phyloP scores from a whole-genome alignment of 2,329 filamentous ascomycete species.

The Pseudogymnoascus sp. region DNA sequence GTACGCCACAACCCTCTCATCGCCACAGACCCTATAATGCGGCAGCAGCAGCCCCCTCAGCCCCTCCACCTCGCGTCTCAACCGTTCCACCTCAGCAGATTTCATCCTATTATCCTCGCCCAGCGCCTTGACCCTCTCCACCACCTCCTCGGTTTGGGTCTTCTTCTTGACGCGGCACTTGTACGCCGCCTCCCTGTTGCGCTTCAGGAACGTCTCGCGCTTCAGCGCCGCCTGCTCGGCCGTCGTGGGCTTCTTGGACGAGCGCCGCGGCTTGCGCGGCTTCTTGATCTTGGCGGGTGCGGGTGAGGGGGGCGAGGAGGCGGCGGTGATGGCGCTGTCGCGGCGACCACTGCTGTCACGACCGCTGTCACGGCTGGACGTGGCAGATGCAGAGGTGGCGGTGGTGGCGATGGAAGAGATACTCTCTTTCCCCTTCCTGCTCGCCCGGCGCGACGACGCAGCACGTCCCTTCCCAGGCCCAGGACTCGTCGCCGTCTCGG shows the following conservation, averaged over 20 bases:
- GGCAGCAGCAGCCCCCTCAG: not conserved
- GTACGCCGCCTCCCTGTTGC: not conserved
- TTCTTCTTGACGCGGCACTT: slow-evolving; percentile 9
- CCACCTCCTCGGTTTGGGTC: not conserved
- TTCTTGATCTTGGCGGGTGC: not conserved
- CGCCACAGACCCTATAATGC: not conserved
- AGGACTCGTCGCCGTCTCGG: not conserved
- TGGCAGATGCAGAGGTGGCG: not conserved
- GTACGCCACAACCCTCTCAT: not conserved
- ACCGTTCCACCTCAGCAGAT: not conserved
- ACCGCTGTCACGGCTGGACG: not conserved
- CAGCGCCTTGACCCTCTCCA: not conserved
- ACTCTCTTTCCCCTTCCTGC: not conserved
- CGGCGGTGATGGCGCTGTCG: not conserved
- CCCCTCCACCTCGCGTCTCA: not conserved
- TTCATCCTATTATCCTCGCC: not conserved
- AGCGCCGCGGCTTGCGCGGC: not conserved
- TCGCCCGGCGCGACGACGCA: not conserved
- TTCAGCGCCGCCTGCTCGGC: not conserved
- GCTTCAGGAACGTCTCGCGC: not conserved
- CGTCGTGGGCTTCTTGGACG: not conserved
- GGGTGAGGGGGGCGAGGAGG: not conserved
- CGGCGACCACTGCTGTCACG: too few relatives aligned
- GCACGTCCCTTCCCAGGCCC: not conserved
- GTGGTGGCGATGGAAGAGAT: not conserved